Conservation (phyloP, 345 rosid genomes). For the Ceriops zippeliana region DNA sequence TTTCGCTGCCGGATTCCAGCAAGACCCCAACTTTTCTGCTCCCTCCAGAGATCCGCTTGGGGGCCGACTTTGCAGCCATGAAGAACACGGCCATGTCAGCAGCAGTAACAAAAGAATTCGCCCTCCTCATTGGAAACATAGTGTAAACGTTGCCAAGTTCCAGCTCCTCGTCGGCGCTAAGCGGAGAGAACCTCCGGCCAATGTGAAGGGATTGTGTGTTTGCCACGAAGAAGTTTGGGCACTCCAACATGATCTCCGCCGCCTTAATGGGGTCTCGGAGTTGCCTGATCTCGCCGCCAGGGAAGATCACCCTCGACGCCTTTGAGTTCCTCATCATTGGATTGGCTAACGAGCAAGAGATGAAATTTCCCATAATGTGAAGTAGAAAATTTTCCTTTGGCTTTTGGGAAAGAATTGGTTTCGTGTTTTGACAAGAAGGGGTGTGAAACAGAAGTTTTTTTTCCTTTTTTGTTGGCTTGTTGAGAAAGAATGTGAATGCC, state of each 20-base stretch:
- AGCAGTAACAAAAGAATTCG: slow-evolving; percentile 51
- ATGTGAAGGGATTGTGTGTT: slow-evolving; percentile 61
- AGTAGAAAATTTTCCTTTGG: neutral
- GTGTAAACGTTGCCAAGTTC: slow-evolving; percentile 58
- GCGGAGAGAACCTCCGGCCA: slow-evolving; percentile 62
- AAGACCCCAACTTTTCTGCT: slow-evolving; percentile 10
- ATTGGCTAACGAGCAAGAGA: slow-evolving; percentile 49
- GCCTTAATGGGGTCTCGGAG: slow-evolving; percentile 57
- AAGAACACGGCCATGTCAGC: slow-evolving; percentile 62
- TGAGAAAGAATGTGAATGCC: neutral
- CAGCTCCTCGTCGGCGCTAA: slow-evolving; percentile 76
- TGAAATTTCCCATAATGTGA: slow-evolving; percentile 62
- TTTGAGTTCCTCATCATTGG: slow-evolving; percentile 35
- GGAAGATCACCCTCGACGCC: slow-evolving; percentile 56
- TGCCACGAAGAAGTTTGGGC: slow-evolving; percentile 67
- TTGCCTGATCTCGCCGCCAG: slow-evolving; percentile 59
- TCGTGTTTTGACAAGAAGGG: neutral
- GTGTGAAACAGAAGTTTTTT: neutral
- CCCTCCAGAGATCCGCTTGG: slow-evolving; percentile 39
- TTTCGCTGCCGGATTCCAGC: slow-evolving; percentile 4
- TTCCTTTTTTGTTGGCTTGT: neutral
- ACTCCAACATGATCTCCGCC: slow-evolving; percentile 87
- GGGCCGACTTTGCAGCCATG: slow-evolving; percentile 47
- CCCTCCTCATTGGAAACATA: slow-evolving; percentile 71
- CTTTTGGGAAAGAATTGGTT: neutral